Percentiles rank a stretch among this genome's conserved stretches.
These are phyloP conservation scores for Candida sp. DNA, from an alignment of 1,139 yeast genomes.

Conservation along the genomic window DNA sequence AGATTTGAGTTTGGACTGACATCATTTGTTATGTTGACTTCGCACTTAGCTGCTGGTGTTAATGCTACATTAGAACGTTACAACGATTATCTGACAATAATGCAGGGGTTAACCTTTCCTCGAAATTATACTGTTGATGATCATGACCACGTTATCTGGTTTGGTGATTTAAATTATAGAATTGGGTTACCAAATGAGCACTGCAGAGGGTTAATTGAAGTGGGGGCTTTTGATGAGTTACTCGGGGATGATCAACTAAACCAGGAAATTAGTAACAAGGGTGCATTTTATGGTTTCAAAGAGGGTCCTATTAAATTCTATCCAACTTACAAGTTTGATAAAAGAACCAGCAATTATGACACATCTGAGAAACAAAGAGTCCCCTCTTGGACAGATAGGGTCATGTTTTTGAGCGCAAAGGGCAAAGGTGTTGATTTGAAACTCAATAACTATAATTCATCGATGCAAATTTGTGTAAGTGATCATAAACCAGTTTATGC, in stretches of 20 bases:
- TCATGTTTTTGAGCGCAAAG: conserved; percentile 44
- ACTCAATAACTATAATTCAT: conserved; percentile 59
- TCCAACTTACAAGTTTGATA: conserved; percentile 94
- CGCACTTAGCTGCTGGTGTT: conserved; percentile 94
- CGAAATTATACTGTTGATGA: conserved; percentile 68
- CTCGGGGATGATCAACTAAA: conserved; percentile 79
- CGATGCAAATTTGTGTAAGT: conserved; percentile 57
- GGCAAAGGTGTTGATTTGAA: conserved; percentile 46
- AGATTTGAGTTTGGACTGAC: conserved; percentile 77
- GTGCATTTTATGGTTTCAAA: conserved; percentile 81
- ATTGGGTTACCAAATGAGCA: conserved; percentile 72
- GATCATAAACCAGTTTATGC: conserved; percentile 95
- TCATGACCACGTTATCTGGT: conserved; percentile 88
- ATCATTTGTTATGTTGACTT: conserved; percentile 76
- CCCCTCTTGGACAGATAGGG: conserved; percentile 98
- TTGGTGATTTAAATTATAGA: conserved; percentile 94
- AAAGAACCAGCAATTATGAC: conserved; percentile 80
- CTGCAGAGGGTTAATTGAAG: conserved; percentile 56
- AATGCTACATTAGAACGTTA: conserved; percentile 83
- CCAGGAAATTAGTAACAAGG: conserved; percentile 71
- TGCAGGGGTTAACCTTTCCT: conserved; percentile 74
- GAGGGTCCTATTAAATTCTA: conserved; percentile 78
- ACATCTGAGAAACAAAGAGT: conserved; percentile 88
- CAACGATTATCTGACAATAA: conserved; percentile 80
- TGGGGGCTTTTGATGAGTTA: conserved; percentile 46